A percentile compares a stretch with the other conserved stretches of the same genome.
Conservation (phyloP, 2,329 filamentous ascomycete species). For the Sporothrix pseudoabietina region DNA sequence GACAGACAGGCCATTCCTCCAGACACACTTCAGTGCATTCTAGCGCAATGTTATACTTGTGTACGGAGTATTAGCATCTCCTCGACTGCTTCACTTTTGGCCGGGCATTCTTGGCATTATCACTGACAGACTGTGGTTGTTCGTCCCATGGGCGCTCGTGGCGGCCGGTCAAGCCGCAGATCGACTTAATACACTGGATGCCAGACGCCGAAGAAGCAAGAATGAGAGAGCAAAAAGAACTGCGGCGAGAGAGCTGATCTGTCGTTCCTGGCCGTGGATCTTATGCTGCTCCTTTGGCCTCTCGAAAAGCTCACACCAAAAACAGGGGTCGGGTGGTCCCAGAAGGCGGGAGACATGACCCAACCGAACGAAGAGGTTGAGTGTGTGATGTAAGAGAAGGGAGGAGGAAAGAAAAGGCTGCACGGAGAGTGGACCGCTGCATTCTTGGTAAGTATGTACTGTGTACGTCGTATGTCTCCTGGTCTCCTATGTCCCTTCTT, state of each 20-base stretch:
- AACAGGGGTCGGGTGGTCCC: constrained; percentile 8
- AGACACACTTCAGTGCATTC: neutral
- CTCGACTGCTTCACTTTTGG: neutral
- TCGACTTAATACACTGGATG: neutral
- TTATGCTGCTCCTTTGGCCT: constrained; percentile 9
- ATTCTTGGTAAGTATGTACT: neutral
- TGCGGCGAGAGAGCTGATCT: neutral
- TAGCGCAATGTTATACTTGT: neutral
- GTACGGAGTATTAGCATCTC: too few relatives aligned
- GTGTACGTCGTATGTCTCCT: neutral
- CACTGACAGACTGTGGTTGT: neutral
- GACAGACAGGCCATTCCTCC: constrained; percentile 15
- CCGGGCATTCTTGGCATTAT: neutral
- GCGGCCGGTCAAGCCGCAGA: neutral
- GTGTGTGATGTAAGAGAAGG: constrained; percentile 8
- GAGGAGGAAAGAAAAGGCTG: neutral
- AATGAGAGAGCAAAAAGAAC: neutral
- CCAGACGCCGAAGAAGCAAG: neutral
- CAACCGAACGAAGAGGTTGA: constrained; percentile 17
- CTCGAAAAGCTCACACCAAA: neutral
- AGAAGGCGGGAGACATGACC: neutral
- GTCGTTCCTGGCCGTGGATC: constrained; percentile 21
- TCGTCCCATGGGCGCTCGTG: neutral
- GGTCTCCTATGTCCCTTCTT: neutral
- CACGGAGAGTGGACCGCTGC: neutral